Base-by-base conservation (phyloP, 2,329 filamentous ascomycete genomes). In the Dothidotthia symphoricarpi region DNA sequence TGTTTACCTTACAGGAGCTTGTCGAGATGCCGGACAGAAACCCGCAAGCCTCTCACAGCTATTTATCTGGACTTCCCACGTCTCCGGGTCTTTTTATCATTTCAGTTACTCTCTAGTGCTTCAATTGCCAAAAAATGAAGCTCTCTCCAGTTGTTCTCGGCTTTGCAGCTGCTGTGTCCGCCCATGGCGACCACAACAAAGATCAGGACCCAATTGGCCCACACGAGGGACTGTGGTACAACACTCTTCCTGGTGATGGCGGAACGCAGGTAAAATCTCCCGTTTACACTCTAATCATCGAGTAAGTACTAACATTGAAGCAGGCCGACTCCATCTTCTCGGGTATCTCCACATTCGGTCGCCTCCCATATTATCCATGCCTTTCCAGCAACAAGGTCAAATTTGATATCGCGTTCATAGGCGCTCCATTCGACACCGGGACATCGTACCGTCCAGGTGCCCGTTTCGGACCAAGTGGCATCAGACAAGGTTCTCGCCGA, bases 301-400 rank as follows among this genome's bases (percentile, higher is more conserved):
- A 15, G 17, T 19, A 36, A 29, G 24, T 25, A 44, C 45, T 63
- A 39, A 64, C 46, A 2, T 28, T 16, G 31, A 3, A 24, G 27
- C 44, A 90, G 84, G 87, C 87, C 43, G 87, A 94, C 64, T 89
- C 86, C 0, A 86, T 93, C 41, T 94, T 93, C 69, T 91, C 86
- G 1, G 88, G 88, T 17, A 93, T 94, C 58, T 86, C 85, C 1
- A 94, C 88, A 6, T 93, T 93, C 61, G 88, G 86, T 9, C 82
- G 86, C 34, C 71, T 93, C 28, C 81, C 83, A 5, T 93, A 94
- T 68, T 79, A 77, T 41, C 85, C 86, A 3, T 94, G 88, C 62
- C 73, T 94, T 3, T 73, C 78, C n/a, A 82, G 77, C 45, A 5
- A 22, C 9, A 76, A 81, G 16, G 81, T 84, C 49, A 80, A 82